Conservation (phyloP, 106 monocot genomes). For the Vanilla planifolia region DNA sequence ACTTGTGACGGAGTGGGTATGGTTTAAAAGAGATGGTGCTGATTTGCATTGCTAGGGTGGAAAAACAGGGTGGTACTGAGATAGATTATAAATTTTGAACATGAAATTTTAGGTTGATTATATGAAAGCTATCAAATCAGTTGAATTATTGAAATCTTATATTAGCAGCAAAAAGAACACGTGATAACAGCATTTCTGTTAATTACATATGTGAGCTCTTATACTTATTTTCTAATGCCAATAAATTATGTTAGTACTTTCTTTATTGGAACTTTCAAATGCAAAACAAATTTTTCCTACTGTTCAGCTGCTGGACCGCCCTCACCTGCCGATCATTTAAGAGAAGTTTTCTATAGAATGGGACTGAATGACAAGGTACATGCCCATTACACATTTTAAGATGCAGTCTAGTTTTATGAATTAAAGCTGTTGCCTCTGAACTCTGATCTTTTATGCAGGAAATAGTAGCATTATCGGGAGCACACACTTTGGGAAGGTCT, state of each 20-base stretch:
- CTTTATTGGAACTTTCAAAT: background rate
- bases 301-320: constrained; percentile 86
- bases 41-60: too few species aligned
- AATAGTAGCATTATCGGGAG: constrained; percentile 95
- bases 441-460: constrained; percentile 36
- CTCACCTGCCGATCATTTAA: constrained; percentile 78
- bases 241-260: too few species aligned
- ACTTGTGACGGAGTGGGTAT: too few species aligned
- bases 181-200: too few species aligned
- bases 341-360: constrained; percentile 96
- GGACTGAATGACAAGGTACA: constrained; percentile 90
- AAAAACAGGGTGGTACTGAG: too few species aligned
- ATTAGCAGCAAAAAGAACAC: too few species aligned
- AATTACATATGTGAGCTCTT: too few species aligned
- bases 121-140: too few species aligned
- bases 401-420: background rate
- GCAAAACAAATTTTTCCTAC: background rate
- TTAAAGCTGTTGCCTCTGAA: background rate
- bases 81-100: too few species aligned
- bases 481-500: constrained; percentile 93
- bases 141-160: too few species aligned
- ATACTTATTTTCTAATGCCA: background rate
- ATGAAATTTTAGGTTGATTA: too few species aligned
- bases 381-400: background rate
- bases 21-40: too few species aligned